Conservation (phyloP, 352 stramenopile genomes). For the Phytophthora fragariaefolia region DNA sequence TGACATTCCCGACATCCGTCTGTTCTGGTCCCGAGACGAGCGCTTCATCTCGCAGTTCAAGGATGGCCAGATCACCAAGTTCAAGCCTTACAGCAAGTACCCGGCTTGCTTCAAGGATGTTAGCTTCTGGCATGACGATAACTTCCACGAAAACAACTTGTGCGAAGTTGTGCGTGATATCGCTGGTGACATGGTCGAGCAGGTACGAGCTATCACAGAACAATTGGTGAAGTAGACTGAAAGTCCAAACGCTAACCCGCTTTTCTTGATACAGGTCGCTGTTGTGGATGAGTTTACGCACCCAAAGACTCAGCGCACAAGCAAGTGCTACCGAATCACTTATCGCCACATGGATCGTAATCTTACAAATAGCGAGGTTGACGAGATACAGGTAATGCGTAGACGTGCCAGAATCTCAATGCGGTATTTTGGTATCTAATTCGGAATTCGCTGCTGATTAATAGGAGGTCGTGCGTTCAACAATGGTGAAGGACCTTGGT, state of each 20-base stretch:
- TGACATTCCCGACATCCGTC: conserved; percentile 99
- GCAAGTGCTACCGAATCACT: conserved; percentile 98
- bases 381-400: conserved; percentile 92
- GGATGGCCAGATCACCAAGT: conserved; percentile 94
- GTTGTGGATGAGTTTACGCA: conserved; percentile 98
- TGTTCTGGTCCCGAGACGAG: conserved; percentile 98
- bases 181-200: conserved; percentile 97
- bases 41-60: conserved; percentile 95
- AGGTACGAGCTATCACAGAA: conserved; percentile 48
- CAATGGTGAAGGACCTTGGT: conserved; percentile 76
- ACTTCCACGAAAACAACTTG: conserved; percentile 97
- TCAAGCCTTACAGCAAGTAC: conserved; percentile 99
- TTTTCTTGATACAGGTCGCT: conserved; percentile 33
- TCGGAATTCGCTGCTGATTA: conserved; percentile 1
- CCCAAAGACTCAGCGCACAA: conserved; percentile 95
- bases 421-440: background rate
- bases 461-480: conserved; percentile 75
- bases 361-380: conserved; percentile 99
- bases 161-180: conserved; percentile 96
- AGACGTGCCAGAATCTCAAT: background rate
- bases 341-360: conserved; percentile 99
- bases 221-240: background rate
- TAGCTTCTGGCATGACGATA: conserved; percentile 95
- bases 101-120: conserved; percentile 99
- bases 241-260: conserved; percentile 1